phyloP scores from a whole-genome alignment of 1,284 basidiomycete genomes.

The Moniliophthora roreri region DNA sequence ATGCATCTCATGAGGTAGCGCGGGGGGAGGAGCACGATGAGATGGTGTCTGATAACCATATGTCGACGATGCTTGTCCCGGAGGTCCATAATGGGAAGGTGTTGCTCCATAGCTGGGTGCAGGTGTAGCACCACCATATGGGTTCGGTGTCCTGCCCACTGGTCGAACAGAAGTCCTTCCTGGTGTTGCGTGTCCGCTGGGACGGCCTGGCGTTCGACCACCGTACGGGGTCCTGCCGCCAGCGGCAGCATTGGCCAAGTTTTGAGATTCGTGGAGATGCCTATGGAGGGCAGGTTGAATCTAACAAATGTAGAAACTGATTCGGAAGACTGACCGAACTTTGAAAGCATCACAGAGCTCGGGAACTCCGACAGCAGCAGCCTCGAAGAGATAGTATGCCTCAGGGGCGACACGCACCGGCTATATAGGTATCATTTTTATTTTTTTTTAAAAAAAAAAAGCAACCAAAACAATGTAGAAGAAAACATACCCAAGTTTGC shows the following conservation, averaged over 20 bases:
- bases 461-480: background rate
- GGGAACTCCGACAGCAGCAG: slow-evolving; percentile 84
- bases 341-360: slow-evolving; percentile 97
- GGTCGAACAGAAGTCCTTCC: slow-evolving; percentile 73
- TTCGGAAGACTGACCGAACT: slow-evolving; percentile 58
- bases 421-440: slow-evolving; percentile 37
- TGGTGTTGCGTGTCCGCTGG: slow-evolving; percentile 67
- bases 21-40: slow-evolving; percentile 42
- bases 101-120: slow-evolving; percentile 35
- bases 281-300: slow-evolving; percentile 30
- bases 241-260: slow-evolving; percentile 52
- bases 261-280: slow-evolving; percentile 81
- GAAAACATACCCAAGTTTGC: slow-evolving; percentile 78
- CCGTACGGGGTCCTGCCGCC: slow-evolving; percentile 82
- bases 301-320: slow-evolving; percentile 13
- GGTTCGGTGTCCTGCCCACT: slow-evolving; percentile 29
- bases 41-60: slow-evolving; percentile 67
- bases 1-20: slow-evolving; percentile 26
- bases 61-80: slow-evolving; percentile 23
- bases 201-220: slow-evolving; percentile 75
- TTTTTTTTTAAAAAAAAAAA: slow-evolving; percentile 5
- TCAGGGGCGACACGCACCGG: slow-evolving; percentile 89
- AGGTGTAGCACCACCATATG: slow-evolving; percentile 52
- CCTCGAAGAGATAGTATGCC: slow-evolving; percentile 87
- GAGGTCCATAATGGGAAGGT: slow-evolving; percentile 19